A percentile compares a stretch with the other conserved stretches of the same genome.
These are phyloP conservation scores for Solanum hybrid DNA, from an alignment of 305 asterid species.

Conservation along the genomic window DNA sequence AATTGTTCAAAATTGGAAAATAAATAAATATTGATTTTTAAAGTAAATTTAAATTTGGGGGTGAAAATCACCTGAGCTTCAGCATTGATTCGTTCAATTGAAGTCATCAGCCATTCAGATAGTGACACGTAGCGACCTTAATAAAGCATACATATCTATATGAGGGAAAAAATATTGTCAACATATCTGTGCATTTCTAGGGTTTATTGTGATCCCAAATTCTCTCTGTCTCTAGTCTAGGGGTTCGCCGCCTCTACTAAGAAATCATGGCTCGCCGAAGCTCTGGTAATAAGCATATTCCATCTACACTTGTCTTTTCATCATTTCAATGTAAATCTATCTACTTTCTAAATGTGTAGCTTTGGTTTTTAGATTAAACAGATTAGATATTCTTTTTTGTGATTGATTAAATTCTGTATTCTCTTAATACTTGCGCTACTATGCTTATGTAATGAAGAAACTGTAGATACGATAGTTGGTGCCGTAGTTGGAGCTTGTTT, in stretches of 20 bases:
- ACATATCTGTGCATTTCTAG: neutral
- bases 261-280: slow-evolving; percentile 31
- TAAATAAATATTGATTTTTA: no score
- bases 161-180: neutral
- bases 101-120: neutral
- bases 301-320: neutral
- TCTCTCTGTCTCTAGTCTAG: neutral
- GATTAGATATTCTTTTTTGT: neutral
- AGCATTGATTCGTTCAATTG: neutral
- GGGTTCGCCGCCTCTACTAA: slow-evolving; percentile 5
- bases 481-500: neutral
- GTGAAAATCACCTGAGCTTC: no score
- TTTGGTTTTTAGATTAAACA: neutral
- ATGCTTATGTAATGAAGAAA: neutral
- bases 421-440: neutral
- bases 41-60: no score
- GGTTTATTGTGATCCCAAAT: neutral
- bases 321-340: neutral
- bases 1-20: neutral
- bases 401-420: neutral
- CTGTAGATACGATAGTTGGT: neutral
- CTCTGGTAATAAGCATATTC: slow-evolving; percentile 13
- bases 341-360: neutral
- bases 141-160: no score
- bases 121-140: neutral